Evolutionary conservation across 2,329 filamentous ascomycete genomes (phyloP), one percentile per base, ranked within the genome.

Genomic region (Neonectria sp.): DNA sequence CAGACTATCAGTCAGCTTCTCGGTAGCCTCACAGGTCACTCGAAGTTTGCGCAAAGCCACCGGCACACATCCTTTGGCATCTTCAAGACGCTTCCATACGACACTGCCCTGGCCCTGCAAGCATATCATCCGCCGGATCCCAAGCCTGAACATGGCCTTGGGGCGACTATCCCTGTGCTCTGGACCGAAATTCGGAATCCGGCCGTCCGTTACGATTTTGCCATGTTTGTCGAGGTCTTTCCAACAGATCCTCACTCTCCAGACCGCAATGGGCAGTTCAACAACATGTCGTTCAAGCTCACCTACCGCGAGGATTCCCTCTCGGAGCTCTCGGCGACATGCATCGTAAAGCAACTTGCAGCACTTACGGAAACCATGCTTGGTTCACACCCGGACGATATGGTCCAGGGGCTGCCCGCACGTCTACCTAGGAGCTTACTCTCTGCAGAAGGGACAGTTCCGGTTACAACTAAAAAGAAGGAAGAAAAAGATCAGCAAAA

Each of bases 21-120:
- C 4, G 53, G 65, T 1, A 57, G 70, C 15, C 68, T 79, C 1
- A 55, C 58, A 8, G 62, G 72, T 4, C 11, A 55, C 33, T 55
- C 56, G 7, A 40, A 62, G 24, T 37, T 71, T 40, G 25, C 46
- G 33, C 48, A 71, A 56, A 63, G 74, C 63, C 40, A 80, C 68
- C 61, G 73, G 71, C 55, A 75, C 71, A 57, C 71, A 52, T 59
- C 73, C 64, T 72, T 71, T 78, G 68, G 72, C 60, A 37, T 76
- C 40, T 45, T 74, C 69, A 27, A 77, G 72, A 68, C 72, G 6
- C 65, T 80, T 21, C 79, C 78, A 8, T 81, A 80, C 68, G 78
- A 81, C 49, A 82, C 80, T 1, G 71, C 77, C 12, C 61, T 82
- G 11, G 79, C 78, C 9, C 76, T 79, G 17, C 80, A 81, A 58